A percentile compares a stretch with the other conserved stretches of the same genome.
phyloP scores from a whole-genome alignment of 371 early-diverging fungal species.

The Mortierella sp. region DNA sequence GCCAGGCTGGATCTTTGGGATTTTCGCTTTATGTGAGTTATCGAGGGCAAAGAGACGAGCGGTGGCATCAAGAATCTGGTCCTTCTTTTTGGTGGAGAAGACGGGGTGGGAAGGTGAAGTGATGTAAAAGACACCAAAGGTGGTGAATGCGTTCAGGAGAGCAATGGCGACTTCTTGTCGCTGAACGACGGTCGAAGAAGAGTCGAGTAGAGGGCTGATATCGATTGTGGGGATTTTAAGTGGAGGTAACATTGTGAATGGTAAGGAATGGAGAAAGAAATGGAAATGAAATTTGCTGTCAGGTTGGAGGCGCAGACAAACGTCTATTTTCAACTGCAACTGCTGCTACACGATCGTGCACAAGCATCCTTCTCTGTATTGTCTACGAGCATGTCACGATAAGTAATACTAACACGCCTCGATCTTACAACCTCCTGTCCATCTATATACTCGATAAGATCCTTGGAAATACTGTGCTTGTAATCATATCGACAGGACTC shows the following conservation, averaged over 20 bases:
- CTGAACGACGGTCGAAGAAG: background rate
- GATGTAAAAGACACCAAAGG: conserved; percentile 54
- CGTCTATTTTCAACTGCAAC: background rate
- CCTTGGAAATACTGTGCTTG: conserved; percentile 79
- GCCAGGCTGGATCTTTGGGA: conserved; percentile 56
- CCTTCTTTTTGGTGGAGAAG: conserved; percentile 20
- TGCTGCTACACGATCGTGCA: background rate
- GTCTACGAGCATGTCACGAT: conserved; percentile 34
- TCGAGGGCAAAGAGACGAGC: conserved; percentile 43
- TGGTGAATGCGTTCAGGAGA: conserved; percentile 45
- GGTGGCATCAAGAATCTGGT: conserved; percentile 41
- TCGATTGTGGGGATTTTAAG: conserved; percentile 46
- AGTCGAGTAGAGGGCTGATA: conserved; percentile 34
- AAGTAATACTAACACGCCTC: conserved; percentile 62
- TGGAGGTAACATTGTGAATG: conserved; percentile 9
- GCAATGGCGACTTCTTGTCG: conserved; percentile 36
- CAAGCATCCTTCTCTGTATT: conserved; percentile 9
- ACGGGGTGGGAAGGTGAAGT: conserved; percentile 46
- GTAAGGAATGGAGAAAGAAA: background rate
- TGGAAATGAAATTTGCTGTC: background rate
- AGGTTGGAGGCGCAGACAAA: background rate
- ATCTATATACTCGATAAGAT: conserved; percentile 60
- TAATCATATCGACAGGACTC: conserved; percentile 71
- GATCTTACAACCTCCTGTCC: conserved; percentile 56
- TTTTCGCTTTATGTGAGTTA: conserved; percentile 25